phyloP scores from a whole-genome alignment of 148 eudicot species.

The Rhododendron molle region DNA sequence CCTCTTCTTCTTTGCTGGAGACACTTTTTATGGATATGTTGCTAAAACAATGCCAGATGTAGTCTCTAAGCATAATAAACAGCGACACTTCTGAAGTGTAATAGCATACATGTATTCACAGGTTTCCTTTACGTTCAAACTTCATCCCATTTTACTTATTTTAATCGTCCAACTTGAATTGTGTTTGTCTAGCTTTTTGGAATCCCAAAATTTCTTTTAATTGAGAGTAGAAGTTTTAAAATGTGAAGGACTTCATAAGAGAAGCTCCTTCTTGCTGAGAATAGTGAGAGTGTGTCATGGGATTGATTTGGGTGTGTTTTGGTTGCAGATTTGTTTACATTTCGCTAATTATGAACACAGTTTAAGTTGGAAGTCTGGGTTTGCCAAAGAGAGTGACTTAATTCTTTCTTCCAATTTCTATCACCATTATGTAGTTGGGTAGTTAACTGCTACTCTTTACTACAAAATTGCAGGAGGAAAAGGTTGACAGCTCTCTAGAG shows the following conservation, averaged over 20 bases:
- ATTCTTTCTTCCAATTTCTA: background rate
- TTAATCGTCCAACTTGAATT: background rate
- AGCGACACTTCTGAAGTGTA: too few species aligned
- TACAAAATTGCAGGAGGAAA: constrained; percentile 56
- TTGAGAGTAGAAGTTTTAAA: background rate
- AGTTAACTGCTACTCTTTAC: background rate
- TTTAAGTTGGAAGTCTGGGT: background rate
- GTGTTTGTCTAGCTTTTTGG: background rate
- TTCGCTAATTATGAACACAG: background rate
- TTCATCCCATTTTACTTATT: background rate
- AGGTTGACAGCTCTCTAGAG: constrained; percentile 77
- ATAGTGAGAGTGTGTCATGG: background rate
- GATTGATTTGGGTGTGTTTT: background rate
- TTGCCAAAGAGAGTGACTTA: background rate
- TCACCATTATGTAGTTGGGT: background rate
- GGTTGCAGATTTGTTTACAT: background rate
- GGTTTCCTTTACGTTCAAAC: background rate
- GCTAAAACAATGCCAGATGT: background rate
- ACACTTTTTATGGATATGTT: background rate
- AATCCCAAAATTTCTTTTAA: background rate
- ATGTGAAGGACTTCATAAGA: background rate
- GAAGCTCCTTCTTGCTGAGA: background rate
- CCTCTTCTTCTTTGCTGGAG: background rate
- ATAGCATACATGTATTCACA: background rate
- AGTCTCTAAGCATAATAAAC: background rate